Conservation (phyloP, 306 rosid genomes). For the Myrica gale region DNA sequence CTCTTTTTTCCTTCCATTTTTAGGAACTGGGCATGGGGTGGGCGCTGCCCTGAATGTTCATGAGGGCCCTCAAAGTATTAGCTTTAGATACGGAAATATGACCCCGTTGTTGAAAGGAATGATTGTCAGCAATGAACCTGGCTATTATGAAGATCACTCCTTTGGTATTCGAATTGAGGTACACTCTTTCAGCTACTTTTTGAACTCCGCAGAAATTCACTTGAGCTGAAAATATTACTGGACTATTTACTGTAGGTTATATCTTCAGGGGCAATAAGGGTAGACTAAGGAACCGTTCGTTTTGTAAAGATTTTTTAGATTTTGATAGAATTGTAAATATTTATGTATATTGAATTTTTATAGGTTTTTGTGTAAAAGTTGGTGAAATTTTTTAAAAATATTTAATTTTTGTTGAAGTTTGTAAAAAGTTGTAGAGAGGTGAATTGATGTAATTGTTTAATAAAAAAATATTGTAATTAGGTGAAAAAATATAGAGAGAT, state of each 20-base stretch:
- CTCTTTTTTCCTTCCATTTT: constrained; percentile 8
- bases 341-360: too few relatives aligned
- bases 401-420: too few relatives aligned
- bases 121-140: constrained; percentile 97
- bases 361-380: too few relatives aligned
- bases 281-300: too few relatives aligned
- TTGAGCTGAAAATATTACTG: background rate
- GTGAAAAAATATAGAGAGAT: too few relatives aligned
- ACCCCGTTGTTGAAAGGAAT: constrained; percentile 72
- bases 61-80: constrained; percentile 94
- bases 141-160: constrained; percentile 92
- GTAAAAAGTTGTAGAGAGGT: too few relatives aligned
- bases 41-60: constrained; percentile 98
- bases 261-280: constrained; percentile 9
- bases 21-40: constrained; percentile 97
- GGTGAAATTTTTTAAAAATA: too few relatives aligned
- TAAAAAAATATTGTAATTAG: too few relatives aligned
- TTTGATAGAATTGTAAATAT: too few relatives aligned
- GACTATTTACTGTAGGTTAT: background rate
- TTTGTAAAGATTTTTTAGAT: too few relatives aligned
- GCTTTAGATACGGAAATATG: constrained; percentile 80
- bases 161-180: constrained; percentile 98
- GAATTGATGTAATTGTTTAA: too few relatives aligned
- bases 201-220: constrained; percentile 22
- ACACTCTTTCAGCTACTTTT: constrained; percentile 19